Conservation (phyloP, 768 basidiomycete genomes). For the Mycena indigotica region DNA sequence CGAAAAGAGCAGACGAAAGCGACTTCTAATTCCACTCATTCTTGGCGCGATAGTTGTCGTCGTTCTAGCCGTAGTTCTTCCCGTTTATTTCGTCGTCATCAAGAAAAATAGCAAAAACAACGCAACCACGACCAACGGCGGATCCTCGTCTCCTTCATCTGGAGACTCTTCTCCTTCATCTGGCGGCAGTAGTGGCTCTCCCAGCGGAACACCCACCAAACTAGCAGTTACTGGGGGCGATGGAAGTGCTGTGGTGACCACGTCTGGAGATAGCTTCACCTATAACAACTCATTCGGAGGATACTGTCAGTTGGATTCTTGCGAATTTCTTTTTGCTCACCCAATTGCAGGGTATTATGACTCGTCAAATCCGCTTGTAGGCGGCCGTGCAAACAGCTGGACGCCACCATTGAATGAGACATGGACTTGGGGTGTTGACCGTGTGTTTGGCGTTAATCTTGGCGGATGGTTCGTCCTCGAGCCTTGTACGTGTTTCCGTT, state of each 20-base stretch:
- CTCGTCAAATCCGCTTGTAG: conserved; percentile 73
- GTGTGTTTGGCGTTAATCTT: conserved; percentile 69
- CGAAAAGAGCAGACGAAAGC: background rate
- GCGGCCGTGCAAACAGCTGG: conserved; percentile 73
- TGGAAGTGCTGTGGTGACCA: conserved; percentile 64
- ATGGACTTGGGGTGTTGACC: conserved; percentile 71
- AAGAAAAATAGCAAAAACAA: conserved; percentile 36
- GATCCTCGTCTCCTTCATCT: conserved; percentile 11
- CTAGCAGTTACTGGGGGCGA: conserved; percentile 57
- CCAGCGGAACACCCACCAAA: conserved; percentile 6
- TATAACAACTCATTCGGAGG: conserved; percentile 81
- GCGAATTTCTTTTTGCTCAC: conserved; percentile 3
- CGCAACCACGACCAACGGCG: conserved; percentile 4
- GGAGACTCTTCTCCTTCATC: background rate
- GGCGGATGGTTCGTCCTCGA: conserved; percentile 80
- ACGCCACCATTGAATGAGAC: conserved; percentile 74
- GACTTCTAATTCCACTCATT: background rate
- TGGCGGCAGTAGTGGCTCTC: background rate
- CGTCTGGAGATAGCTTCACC: conserved; percentile 70
- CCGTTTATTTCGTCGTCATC: conserved; percentile 59
- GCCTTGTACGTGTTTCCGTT: conserved; percentile 44
- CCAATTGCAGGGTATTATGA: conserved; percentile 53
- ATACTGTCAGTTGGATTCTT: conserved; percentile 53
- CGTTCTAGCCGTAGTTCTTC: conserved; percentile 53
- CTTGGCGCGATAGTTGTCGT: conserved; percentile 40